A percentile compares a stretch with the other conserved stretches of the same genome.
Conservation (phyloP, 2,329 filamentous ascomycete species). For the Diaporthe capsici region DNA sequence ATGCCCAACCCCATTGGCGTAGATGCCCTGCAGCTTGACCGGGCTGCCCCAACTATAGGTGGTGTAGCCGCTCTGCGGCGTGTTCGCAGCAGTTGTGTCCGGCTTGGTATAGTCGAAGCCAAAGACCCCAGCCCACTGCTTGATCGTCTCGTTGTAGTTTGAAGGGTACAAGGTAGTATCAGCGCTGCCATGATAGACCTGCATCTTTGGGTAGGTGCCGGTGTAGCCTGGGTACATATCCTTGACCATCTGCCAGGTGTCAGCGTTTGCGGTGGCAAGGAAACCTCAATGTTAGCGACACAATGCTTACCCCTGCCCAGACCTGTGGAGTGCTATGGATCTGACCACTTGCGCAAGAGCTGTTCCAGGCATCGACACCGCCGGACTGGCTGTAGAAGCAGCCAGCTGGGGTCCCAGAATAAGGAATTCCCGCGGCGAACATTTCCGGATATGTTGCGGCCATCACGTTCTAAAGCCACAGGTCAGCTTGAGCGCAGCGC, state of each 20-base stretch:
- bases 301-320: constrained; percentile 53
- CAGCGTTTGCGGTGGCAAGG: not conserved
- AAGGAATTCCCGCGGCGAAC: constrained; percentile 65
- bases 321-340: constrained; percentile 55
- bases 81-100: constrained; percentile 49
- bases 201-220: constrained; percentile 57
- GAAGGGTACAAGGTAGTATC: constrained; percentile 55
- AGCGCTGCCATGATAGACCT: constrained; percentile 59
- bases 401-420: constrained; percentile 67
- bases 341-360: constrained; percentile 66
- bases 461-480: constrained; percentile 55
- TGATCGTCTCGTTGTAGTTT: constrained; percentile 58
- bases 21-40: constrained; percentile 52
- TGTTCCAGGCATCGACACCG: constrained; percentile 64
- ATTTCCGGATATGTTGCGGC: constrained; percentile 68
- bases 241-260: constrained; percentile 49
- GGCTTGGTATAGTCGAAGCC: constrained; percentile 27
- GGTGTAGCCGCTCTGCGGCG: constrained; percentile 55
- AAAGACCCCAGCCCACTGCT: constrained; percentile 63
- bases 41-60: constrained; percentile 56
- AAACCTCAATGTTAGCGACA: not conserved
- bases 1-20: constrained; percentile 47
- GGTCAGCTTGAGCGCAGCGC: not conserved
- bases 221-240: constrained; percentile 68
- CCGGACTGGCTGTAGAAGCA: constrained; percentile 60